These are phyloP conservation scores for Hortiboletus campestris DNA, from an alignment of 768 basidiomycete genomes.

Conservation along the genomic window DNA sequence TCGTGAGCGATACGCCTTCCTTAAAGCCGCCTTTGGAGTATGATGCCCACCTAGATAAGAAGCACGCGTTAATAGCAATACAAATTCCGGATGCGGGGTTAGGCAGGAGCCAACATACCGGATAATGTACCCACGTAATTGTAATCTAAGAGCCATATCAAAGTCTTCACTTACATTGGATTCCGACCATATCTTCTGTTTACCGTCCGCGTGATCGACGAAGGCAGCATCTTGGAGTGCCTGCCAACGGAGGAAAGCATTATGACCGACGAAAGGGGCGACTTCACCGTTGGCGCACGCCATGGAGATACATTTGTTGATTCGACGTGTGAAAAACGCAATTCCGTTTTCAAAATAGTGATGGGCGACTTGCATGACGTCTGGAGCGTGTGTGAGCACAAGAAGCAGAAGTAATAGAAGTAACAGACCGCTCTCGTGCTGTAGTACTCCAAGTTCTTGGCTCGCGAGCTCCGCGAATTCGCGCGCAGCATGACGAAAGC, in stretches of 20 bases:
- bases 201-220: constrained; percentile 44
- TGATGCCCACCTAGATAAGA: constrained; percentile 59
- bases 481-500: constrained; percentile 85
- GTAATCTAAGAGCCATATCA: constrained; percentile 61
- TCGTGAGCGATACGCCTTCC: constrained; percentile 87
- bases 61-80: background rate
- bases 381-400: constrained; percentile 32
- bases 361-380: constrained; percentile 87
- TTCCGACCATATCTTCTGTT: constrained; percentile 78
- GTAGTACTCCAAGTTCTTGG: constrained; percentile 71
- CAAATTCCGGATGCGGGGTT: background rate
- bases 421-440: constrained; percentile 79
- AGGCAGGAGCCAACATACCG: constrained; percentile 33
- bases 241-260: constrained; percentile 87
- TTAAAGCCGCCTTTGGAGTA: constrained; percentile 85
- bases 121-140: constrained; percentile 68
- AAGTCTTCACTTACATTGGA: constrained; percentile 68
- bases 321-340: constrained; percentile 82
- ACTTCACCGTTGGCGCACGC: constrained; percentile 79
- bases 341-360: constrained; percentile 93
- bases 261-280: constrained; percentile 78
- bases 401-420: constrained; percentile 21
- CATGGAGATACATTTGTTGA: constrained; percentile 82
- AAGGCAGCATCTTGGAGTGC: constrained; percentile 86
- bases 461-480: constrained; percentile 76